Percentiles rank a stretch among this genome's conserved stretches.
Conservation (phyloP, 176 grass and related monocot species). For the Zea luxurians region DNA sequence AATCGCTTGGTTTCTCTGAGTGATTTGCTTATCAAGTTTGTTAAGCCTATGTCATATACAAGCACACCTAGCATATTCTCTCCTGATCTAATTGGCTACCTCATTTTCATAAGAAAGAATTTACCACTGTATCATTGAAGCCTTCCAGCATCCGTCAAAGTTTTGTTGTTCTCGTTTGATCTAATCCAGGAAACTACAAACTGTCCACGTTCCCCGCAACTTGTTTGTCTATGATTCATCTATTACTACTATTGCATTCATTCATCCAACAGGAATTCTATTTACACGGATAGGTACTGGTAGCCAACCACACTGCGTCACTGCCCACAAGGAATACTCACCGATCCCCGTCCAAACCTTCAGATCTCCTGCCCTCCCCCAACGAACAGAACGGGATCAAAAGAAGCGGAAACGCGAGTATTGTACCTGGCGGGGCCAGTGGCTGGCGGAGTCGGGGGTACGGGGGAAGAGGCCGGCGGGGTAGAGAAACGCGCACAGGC, state of each 20-base stretch:
- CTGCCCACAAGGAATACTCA: neutral
- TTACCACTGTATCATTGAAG: neutral
- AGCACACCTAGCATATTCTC: neutral
- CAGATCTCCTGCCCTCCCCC: constrained; percentile 17
- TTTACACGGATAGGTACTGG: neutral
- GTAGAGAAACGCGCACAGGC: constrained; percentile 82
- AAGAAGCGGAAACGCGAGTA: neutral
- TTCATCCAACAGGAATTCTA: neutral
- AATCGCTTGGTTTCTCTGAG: neutral
- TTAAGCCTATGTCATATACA: neutral
- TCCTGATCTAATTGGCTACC: neutral
- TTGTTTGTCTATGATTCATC: neutral
- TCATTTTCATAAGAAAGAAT: neutral
- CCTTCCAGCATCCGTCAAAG: constrained; percentile 3
- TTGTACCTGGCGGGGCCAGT: constrained; percentile 50
- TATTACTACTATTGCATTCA: constrained; percentile 21
- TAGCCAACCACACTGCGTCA: neutral
- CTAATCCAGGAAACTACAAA: neutral
- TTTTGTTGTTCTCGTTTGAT: neutral
- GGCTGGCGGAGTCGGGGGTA: constrained; percentile 36
- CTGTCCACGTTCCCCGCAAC: neutral
- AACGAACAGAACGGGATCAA: neutral
- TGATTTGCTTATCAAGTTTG: neutral
- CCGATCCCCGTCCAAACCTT: neutral
- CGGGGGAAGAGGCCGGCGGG: constrained; percentile 76